Base-by-base conservation (phyloP, 2,329 filamentous ascomycete species). In the Hymenoscyphus fructigenus region DNA sequence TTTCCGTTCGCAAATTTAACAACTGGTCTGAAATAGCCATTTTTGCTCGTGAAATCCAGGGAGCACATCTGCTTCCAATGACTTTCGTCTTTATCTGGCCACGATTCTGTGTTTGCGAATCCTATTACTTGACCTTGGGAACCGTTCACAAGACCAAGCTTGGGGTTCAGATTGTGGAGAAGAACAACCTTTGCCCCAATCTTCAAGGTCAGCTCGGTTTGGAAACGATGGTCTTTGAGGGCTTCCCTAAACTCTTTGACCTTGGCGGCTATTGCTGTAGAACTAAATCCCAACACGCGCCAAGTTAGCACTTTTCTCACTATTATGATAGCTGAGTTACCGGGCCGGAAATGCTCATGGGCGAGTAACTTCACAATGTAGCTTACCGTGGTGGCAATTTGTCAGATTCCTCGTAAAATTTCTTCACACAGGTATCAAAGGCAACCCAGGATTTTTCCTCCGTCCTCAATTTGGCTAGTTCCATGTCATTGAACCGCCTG, bases 141-240 rank as follows among this genome's bases (percentile, higher is more conserved):
- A 3, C 73, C 73, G 29, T 75, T 75, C 4, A 75, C 72, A 3
- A 75, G 66, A 4, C 71, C 71, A 0, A 20, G 12, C 10, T 66
- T 59, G 1, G 14, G 57, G 17, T 66, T 38, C 1, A 72, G 53
- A 57, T 75, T 75, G 0, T 57, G 29, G 6, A 74, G 59, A 6
- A 75, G 64, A 9, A 75, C 70, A 9, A 75, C 71, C 57, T 72
- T 73, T 0, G 73, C 72, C 17, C 71, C 71, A 29, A 69, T 32
- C 55, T 74, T 75, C 10, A 75, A 28, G 0, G 20, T 66, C 3
- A 75, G 44, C 0, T 20, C 34, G 5, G 57, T 55, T 2, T 63
- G 64, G 15, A 73, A 68, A 12, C 68, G 64, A 58, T 73, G 68
- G 4, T 68, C 57, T 41, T 69, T 65, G 1, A 72, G 59, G 5